Evolutionary conservation across 1,284 basidiomycete genomes (phyloP).

Genomic region (Inonotus obliquus): DNA sequence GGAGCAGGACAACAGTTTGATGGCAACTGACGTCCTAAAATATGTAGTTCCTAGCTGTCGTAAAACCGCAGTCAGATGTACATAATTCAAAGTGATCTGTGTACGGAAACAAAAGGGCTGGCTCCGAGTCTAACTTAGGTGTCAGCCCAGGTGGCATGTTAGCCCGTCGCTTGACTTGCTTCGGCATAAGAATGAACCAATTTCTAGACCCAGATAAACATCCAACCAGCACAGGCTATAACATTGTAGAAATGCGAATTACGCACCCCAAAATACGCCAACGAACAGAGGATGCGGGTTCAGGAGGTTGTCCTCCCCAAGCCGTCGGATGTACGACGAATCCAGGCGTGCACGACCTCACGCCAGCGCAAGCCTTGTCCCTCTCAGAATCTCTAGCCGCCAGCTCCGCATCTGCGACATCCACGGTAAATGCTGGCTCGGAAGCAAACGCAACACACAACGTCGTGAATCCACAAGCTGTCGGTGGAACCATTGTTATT

Average conservation of each 20-base stretch:
- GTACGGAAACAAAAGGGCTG: background rate
- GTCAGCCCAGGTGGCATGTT: no score
- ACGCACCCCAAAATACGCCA: background rate
- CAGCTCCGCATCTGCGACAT: background rate
- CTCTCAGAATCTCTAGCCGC: conserved; percentile 2
- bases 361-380: conserved; percentile 7
- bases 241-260: background rate
- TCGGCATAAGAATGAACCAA: background rate
- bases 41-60: no score
- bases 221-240: background rate
- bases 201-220: background rate
- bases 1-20: background rate
- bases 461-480: conserved; percentile 1
- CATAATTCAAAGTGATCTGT: no score
- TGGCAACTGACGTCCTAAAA: background rate
- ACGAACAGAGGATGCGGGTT: conserved; percentile 16
- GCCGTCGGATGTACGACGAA: conserved; percentile 8
- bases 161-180: background rate
- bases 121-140: background rate
- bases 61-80: background rate
- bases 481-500: conserved; percentile 10
- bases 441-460: background rate
- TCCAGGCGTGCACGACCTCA: conserved; percentile 15
- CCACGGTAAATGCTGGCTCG: background rate
- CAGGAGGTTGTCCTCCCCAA: conserved; percentile 6